phyloP scores from a whole-genome alignment of 257 asterid species.

The Capsicum baccatum region DNA sequence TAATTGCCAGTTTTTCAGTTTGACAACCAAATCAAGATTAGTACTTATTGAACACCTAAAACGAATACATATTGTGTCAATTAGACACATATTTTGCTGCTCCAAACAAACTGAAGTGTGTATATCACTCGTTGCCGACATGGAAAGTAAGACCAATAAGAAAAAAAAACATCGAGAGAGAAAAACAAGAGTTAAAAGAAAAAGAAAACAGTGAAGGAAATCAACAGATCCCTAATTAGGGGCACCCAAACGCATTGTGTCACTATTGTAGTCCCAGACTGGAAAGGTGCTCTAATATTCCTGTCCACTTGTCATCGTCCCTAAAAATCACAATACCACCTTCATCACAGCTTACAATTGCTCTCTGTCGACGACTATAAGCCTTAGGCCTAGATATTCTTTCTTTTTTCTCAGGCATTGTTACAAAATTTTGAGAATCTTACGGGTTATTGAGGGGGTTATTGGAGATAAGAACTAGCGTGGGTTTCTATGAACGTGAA shows the following conservation, averaged over 20 bases:
- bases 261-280: neutral
- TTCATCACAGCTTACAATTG: constrained; percentile 5
- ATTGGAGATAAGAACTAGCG: neutral
- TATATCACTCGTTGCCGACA: neutral
- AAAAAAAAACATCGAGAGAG: neutral
- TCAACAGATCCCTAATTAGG: neutral
- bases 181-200: neutral
- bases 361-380: neutral
- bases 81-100: neutral
- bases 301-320: neutral
- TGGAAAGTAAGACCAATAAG: neutral
- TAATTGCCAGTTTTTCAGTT: neutral
- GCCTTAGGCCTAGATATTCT: constrained; percentile 18
- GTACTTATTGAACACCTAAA: neutral
- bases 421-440: neutral
- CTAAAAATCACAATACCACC: neutral
- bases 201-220: neutral
- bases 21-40: neutral
- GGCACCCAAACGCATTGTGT: neutral
- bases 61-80: neutral
- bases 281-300: neutral
- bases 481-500: constrained; percentile 11
- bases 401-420: neutral
- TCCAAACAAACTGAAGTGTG: neutral
- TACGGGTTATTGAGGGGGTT: neutral